Conservation (phyloP, 2,329 filamentous ascomycete genomes). For the Colletotrichum sp. region DNA sequence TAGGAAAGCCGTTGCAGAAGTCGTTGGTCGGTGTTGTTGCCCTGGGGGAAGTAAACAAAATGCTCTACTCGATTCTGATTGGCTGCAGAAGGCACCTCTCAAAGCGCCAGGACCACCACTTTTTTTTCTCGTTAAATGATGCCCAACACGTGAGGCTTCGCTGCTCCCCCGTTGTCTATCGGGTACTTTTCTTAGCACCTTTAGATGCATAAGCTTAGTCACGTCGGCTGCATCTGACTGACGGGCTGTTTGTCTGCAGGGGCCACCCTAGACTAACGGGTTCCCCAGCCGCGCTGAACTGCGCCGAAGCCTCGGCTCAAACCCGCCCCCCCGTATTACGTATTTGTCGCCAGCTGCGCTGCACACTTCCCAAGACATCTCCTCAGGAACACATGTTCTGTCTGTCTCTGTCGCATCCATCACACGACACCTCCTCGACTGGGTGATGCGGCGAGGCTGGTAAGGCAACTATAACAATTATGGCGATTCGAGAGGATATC, state of each 20-base stretch:
- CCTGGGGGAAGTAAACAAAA: conserved; percentile 48
- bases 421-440: not conserved
- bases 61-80: not conserved
- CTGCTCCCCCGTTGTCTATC: not conserved
- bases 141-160: conserved; percentile 7
- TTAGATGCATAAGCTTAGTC: not conserved
- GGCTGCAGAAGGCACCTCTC: conserved; percentile 16
- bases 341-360: not conserved
- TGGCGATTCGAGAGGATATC: conserved; percentile 93
- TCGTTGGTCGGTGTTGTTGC: conserved; percentile 34
- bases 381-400: not conserved
- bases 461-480: conserved; percentile 38
- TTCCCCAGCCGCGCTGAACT: conserved; percentile 5
- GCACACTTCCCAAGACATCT: too few relatives aligned
- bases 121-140: not conserved
- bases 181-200: not conserved
- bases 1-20: not conserved
- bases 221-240: not conserved
- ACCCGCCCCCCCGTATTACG: conserved; percentile 24
- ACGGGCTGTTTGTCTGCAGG: not conserved
- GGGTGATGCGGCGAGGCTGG: not conserved
- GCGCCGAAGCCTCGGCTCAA: conserved; percentile 28
- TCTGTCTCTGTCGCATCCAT: not conserved
- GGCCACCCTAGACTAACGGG: not conserved
- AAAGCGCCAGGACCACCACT: not conserved